phyloP scores from a whole-genome alignment of 2,329 filamentous ascomycete genomes.

The Fusarium hostae region DNA sequence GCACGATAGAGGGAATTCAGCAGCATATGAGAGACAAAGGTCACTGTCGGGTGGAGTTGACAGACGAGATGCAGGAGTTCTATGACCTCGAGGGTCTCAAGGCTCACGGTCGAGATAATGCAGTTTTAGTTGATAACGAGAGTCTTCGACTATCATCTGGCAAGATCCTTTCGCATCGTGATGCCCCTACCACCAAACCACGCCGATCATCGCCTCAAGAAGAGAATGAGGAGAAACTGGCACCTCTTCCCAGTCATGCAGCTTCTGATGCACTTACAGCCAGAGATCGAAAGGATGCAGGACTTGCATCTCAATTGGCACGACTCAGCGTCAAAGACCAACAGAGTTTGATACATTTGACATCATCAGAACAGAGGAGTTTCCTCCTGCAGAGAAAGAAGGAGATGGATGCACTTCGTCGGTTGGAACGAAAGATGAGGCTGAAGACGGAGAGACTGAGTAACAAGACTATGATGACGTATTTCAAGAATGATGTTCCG shows the following conservation, averaged over 20 bases:
- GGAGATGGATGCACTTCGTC: conserved; percentile 11
- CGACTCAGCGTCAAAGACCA: conserved; percentile 27
- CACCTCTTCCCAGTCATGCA: rapidly evolving
- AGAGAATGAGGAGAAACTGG: background rate
- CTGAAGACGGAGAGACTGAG: conserved; percentile 17
- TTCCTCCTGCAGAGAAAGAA: conserved; percentile 25
- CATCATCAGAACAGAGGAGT: conserved; percentile 27
- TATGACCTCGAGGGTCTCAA: conserved; percentile 46
- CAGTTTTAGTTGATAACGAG: background rate
- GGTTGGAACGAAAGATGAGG: conserved; percentile 13
- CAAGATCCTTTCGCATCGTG: conserved; percentile 34
- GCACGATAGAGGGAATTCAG: conserved; percentile 57
- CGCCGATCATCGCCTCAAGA: background rate
- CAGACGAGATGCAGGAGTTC: conserved; percentile 52
- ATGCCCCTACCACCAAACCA: background rate
- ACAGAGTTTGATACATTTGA: conserved; percentile 34
- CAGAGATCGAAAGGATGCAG: conserved; percentile 5
- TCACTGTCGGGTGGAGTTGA: conserved; percentile 58
- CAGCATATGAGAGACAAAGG: conserved; percentile 63
- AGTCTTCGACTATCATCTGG: conserved; percentile 31
- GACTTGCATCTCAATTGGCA: conserved; percentile 22
- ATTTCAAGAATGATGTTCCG: conserved; percentile 20
- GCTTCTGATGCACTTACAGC: conserved; percentile 2
- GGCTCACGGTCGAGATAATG: background rate
- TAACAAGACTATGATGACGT: conserved; percentile 31